Conservation (phyloP, 78 protist genomes). For the Cavenderia fasciculata region DNA sequence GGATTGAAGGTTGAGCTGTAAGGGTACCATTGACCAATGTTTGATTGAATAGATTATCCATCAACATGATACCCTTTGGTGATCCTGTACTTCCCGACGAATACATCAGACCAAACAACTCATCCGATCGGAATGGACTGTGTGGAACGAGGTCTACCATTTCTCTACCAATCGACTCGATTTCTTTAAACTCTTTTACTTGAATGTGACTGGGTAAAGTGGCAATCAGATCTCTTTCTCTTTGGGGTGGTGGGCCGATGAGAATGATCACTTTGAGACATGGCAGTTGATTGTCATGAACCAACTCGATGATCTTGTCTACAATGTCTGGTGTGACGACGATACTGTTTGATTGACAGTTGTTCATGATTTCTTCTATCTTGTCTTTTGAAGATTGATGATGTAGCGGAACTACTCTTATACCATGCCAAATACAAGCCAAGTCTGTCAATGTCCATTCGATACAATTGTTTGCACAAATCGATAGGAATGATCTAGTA, state of each 20-base stretch:
- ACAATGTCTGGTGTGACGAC: no score
- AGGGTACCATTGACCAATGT: not conserved
- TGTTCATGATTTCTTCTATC: not conserved
- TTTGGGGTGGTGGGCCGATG: no score
- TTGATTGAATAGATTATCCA: not conserved
- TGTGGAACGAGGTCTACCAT: not conserved
- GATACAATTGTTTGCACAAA: slow-evolving; percentile 13
- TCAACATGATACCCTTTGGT: slow-evolving; percentile 84
- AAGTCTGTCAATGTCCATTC: slow-evolving; percentile 52
- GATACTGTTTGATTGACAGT: not conserved
- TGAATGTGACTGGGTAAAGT: no score
- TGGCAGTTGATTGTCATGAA: not conserved
- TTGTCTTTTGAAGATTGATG: not conserved
- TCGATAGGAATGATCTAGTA: not conserved
- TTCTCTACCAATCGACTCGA: not conserved
- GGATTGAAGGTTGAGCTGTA: not conserved
- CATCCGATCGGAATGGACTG: not conserved
- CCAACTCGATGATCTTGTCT: no score
- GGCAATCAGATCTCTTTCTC: no score
- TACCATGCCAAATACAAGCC: slow-evolving; percentile 14
- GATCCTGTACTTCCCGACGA: slow-evolving; percentile 90
- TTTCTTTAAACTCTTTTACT: no score
- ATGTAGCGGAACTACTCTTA: slow-evolving; percentile 27
- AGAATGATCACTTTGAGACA: not conserved
- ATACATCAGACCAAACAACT: slow-evolving; percentile 41